Base-by-base conservation (phyloP, 257 asterid species). In the Solanum acaule region DNA sequence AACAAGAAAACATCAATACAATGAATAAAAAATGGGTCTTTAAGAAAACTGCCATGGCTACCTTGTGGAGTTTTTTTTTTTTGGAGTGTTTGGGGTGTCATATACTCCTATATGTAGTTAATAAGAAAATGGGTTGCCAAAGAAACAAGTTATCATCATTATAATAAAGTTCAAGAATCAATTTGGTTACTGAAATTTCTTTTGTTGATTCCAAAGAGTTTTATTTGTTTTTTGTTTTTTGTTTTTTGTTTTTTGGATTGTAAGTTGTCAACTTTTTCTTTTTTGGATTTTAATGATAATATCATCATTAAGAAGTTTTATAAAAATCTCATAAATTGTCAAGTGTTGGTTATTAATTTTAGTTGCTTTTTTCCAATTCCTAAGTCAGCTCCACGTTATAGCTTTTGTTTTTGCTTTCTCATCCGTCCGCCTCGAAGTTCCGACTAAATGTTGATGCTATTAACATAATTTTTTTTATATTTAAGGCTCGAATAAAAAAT, bases 1-100 rank as follows among this genome's bases (percentile, higher is more conserved):
- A 52, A 77, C 89, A 83, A 23, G 77, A 90, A 88, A 92, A 25
- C 61, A 91, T 14, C 88, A 90, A 25, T 86, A 93, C 44, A 81
- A 90, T 13, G 67, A 90, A 75, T 59, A 90, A 40, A 84, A 20
- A 90, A 88, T 27, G 92, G 92, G 88, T 84, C 86, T 56, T 90
- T 70, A 89, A 88, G 83, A 34, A 81, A 90, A 87, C 61, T 49
- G 34, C 78, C 94, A 92, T 92, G 90, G 90, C 89, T 22, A 27
- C 16, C 84, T 14, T n/a, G 84, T 20, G 8, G 2, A 27, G 14
- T 14, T 40, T 3, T 23, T 5, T 15, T 22, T n/a, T 22, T 59
- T 34, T 18, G 59, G 83, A 23, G 31, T 25, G 9, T 15, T 13
- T 0, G 75, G 40, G 77, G 12, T 15, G 25, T 72, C 79, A 33